Percentiles rank a stretch among this genome's conserved stretches.
phyloP scores from a whole-genome alignment of 495 filamentous ascomycete genomes.

The Wilcoxina mikolae region DNA sequence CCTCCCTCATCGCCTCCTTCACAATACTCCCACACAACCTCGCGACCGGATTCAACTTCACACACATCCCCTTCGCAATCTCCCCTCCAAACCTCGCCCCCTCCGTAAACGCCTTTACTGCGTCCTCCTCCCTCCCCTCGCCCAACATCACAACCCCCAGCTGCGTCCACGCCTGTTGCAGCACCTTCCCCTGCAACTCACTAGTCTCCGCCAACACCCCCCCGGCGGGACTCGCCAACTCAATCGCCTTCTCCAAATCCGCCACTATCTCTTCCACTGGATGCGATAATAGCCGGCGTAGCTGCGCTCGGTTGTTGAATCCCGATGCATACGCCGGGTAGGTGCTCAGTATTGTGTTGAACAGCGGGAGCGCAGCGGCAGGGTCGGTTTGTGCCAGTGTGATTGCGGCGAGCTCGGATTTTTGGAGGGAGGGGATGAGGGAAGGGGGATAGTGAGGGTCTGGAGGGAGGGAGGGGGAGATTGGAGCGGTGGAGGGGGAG shows the following conservation, averaged over 20 bases:
- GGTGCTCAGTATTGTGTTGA: constrained; percentile 41
- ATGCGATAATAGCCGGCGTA: constrained; percentile 42
- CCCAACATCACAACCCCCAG: constrained; percentile 53
- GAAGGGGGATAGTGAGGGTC: constrained; percentile 42
- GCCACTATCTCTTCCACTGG: constrained; percentile 34
- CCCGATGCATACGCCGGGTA: constrained; percentile 58
- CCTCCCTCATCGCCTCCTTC: constrained; percentile 68
- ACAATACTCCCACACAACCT: constrained; percentile 84
- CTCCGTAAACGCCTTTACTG: constrained; percentile 44
- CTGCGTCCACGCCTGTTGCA: constrained; percentile 62
- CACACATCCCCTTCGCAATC: constrained; percentile 58
- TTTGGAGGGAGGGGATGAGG: constrained; percentile 38
- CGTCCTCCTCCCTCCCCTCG: constrained; percentile 33
- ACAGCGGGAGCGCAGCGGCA: constrained; percentile 12
- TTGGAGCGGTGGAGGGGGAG: constrained; percentile 33
- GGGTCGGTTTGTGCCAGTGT: constrained; percentile 20
- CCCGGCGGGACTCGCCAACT: constrained; percentile 42
- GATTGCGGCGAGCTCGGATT: constrained; percentile 37
- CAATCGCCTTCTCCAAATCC: constrained; percentile 54
- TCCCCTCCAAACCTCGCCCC: constrained; percentile 64
- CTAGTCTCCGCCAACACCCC: constrained; percentile 40
- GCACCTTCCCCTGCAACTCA: constrained; percentile 42
- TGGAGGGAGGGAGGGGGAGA: constrained; percentile 44
- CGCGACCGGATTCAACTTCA: constrained; percentile 71
- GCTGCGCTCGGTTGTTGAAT: constrained; percentile 64